Evolutionary conservation across 495 filamentous ascomycete genomes (phyloP), one percentile per base, ranked within the genome.

Genomic region (Tuber indicum): DNA sequence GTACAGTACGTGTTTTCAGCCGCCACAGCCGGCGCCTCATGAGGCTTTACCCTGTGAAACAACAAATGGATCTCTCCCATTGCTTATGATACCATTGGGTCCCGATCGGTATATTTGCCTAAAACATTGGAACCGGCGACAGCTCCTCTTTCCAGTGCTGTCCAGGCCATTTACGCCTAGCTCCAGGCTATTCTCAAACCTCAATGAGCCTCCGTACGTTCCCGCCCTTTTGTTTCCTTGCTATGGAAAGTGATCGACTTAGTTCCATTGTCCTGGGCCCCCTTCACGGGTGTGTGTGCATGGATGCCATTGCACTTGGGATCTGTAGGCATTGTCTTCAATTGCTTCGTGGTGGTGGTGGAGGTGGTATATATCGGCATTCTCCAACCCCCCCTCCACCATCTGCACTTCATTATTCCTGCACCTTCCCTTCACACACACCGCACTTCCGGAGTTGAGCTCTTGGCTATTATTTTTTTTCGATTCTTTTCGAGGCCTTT

Each of bases 401-500:
- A 66, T 66, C 58, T 66, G n/a, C 10, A 26, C n/a, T 66, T 32
- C 12, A 66, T 16, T 66, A 32, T n/a, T 66, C 58, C 26, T 66
- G 58, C 58, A 66, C 10, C 58, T 66, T 66, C 58, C 32, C n/a
- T 32, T 26, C 26, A 17, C 58, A 32, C 52, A 62, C 52, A 62
- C n/a, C n/a, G 32, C 58, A 66, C n/a, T 32, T 66, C 58, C 58
- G 26, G 58, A 66, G 58, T 66, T 66, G 58, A 66, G n/a, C 58
- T 66, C 58, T 66, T 32, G n/a, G n/a, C 12, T 66, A 66, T 66
- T 66, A 32, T 32, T 66, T 66, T n/a, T 66, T 66, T 66, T 79
- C 71, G 21, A 71, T 79, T 49, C 74, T 73, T 71, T 42, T 74
- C 70, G 73, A 21, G 43, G 7, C 39, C 72, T 32, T 72, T 42